Percentiles rank a stretch among this genome's conserved stretches.
phyloP scores from a whole-genome alignment of 306 rosid genomes.

The Neltuma alba region DNA sequence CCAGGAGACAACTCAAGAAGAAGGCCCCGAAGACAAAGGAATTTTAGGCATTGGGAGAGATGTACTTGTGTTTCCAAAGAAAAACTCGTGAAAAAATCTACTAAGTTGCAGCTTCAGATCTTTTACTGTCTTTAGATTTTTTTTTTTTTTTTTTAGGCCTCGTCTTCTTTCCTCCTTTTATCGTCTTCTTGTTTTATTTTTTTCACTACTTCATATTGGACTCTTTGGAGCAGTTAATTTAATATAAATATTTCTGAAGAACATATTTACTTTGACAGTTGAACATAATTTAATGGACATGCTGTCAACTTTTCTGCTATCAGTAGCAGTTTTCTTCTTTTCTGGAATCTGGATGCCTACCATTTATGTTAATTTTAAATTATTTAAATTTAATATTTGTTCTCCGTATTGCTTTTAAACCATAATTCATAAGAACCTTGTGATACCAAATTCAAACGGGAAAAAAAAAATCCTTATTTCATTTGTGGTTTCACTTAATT shows the following conservation, averaged over 20 bases:
- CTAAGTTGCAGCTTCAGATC: constrained; percentile 33
- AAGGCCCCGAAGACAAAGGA: constrained; percentile 73
- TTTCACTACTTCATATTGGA: neutral
- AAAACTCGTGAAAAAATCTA: constrained; percentile 26
- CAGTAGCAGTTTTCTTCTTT: no score
- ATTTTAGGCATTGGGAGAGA: constrained; percentile 42
- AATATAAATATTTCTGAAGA: constrained; percentile 9
- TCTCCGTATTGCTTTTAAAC: neutral
- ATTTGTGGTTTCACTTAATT: neutral
- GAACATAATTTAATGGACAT: constrained; percentile 28
- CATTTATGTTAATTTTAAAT: no score
- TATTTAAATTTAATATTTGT: no score
- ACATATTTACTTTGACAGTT: constrained; percentile 22
- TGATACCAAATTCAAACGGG: neutral
- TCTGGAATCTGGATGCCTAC: no score
- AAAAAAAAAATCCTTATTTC: no score
- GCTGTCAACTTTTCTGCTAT: constrained; percentile 25
- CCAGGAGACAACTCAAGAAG: constrained; percentile 71
- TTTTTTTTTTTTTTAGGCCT: neutral
- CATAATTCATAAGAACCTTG: no score
- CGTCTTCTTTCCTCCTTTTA: neutral
- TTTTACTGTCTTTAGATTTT: neutral
- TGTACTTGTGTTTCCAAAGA: constrained; percentile 29
- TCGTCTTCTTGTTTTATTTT: neutral
- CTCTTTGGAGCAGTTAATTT: constrained; percentile 23